Evolutionary conservation across 2,329 filamentous ascomycete species (phyloP).

Genomic region (Diplodia mutila): DNA sequence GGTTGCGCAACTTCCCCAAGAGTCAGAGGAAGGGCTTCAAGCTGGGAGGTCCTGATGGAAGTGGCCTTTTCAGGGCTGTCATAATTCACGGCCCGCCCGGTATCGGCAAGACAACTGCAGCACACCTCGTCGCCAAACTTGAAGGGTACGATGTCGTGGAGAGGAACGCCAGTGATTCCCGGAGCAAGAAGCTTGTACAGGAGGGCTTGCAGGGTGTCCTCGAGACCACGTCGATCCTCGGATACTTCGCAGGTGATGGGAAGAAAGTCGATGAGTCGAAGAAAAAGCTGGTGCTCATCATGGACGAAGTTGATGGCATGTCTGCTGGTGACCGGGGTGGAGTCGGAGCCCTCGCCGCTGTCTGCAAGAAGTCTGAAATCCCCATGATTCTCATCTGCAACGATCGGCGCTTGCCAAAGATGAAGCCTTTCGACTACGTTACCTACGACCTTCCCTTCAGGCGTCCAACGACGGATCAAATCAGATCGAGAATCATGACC

Average conservation of each 20-base stretch:
- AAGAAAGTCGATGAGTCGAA: conserved; percentile 78
- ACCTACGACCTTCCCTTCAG: conserved; percentile 86
- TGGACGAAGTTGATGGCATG: conserved; percentile 99
- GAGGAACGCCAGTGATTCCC: conserved; percentile 91
- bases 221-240: conserved; percentile 88
- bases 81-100: conserved; percentile 95
- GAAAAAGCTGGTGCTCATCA: conserved; percentile 94
- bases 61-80: conserved; percentile 81
- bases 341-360: conserved; percentile 89
- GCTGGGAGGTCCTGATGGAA: conserved; percentile 79
- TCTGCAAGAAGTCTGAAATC: conserved; percentile 93
- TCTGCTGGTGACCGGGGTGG: conserved; percentile 94
- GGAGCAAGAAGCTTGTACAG: conserved; percentile 96
- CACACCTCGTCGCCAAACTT: conserved; percentile 88
- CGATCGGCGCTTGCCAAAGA: conserved; percentile 88
- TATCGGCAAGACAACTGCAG: conserved; percentile 96
- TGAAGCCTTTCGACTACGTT: conserved; percentile 94
- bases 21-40: conserved; percentile 81
- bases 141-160: conserved; percentile 94
- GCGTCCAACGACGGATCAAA: conserved; percentile 86
- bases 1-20: conserved; percentile 82
- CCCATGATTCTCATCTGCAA: conserved; percentile 98
- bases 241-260: conserved; percentile 84
- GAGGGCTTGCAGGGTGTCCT: conserved; percentile 84
- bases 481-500: conserved; percentile 89